A percentile compares a stretch with the other conserved stretches of the same genome.
Conservation (phyloP, 2,329 filamentous ascomycete species). For the Lecanoromycetidae sp. region DNA sequence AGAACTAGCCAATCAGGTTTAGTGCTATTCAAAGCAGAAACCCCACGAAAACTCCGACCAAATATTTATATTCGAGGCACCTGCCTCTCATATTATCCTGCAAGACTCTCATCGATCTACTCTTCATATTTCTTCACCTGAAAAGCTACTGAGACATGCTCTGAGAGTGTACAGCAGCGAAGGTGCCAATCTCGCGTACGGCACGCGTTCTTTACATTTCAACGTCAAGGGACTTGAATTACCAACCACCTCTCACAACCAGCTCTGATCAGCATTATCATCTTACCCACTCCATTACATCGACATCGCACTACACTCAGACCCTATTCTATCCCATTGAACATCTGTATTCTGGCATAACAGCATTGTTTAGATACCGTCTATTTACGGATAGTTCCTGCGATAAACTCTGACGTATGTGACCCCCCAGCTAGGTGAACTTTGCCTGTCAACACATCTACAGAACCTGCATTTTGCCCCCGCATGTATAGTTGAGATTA, state of each 20-base stretch:
- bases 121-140: neutral
- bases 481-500: neutral
- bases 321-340: neutral
- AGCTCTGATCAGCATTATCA: neutral
- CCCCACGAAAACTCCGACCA: constrained; percentile 1
- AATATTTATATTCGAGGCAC: too few species aligned
- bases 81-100: too few species aligned
- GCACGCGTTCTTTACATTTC: constrained; percentile 15
- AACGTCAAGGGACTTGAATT: constrained; percentile 7
- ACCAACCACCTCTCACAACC: constrained; percentile 8
- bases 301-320: neutral
- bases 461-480: neutral
- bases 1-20: constrained; percentile 5
- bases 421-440: neutral
- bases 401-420: constrained; percentile 18
- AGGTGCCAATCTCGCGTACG: constrained; percentile 8
- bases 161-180: neutral
- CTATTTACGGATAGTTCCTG: constrained; percentile 14
- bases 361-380: neutral
- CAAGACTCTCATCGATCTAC: too few species aligned
- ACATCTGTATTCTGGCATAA: neutral
- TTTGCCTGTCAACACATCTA: constrained; percentile 2
- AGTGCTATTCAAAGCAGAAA: constrained; percentile 4
- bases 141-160: neutral
- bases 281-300: neutral